Evolutionary conservation across 2,329 filamentous ascomycete species (phyloP).

Genomic region (Trichophyton simii): DNA sequence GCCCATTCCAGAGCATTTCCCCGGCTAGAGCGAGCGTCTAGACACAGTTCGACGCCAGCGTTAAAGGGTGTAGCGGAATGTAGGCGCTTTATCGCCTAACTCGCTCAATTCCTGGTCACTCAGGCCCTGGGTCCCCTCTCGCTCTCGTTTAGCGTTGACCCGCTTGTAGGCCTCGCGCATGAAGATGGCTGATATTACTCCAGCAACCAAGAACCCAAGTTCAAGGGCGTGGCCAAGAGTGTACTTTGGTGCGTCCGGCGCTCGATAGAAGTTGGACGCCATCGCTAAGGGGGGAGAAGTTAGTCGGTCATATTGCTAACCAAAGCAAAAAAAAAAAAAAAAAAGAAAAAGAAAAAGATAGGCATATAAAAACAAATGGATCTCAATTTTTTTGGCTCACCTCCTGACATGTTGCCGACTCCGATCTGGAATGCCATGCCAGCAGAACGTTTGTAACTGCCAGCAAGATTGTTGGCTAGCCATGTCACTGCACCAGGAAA

Average conservation of each 20-base stretch:
- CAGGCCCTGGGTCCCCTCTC: slow-evolving; percentile 32
- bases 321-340: background rate
- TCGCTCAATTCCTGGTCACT: slow-evolving; percentile 44
- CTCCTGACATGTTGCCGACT: slow-evolving; percentile 41
- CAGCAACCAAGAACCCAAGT: slow-evolving; percentile 38
- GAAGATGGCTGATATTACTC: slow-evolving; percentile 34
- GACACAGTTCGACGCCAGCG: no score
- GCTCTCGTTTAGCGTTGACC: slow-evolving; percentile 48
- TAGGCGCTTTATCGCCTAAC: slow-evolving; percentile 49
- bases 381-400: slow-evolving; percentile 13
- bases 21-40: no score
- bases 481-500: slow-evolving; percentile 42
- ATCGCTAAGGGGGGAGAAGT: slow-evolving; percentile 37
- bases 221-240: slow-evolving; percentile 41
- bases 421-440: slow-evolving; percentile 56
- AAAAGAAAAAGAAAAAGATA: background rate
- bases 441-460: slow-evolving; percentile 43
- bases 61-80: slow-evolving; percentile 50
- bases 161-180: slow-evolving; percentile 41
- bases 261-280: slow-evolving; percentile 59
- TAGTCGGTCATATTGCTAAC: background rate
- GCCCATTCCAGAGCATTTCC: background rate
- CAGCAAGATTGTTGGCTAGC: slow-evolving; percentile 47
- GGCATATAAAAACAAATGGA: no score
- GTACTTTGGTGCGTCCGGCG: slow-evolving; percentile 38